A percentile compares a stretch with the other conserved stretches of the same genome.
Conservation (phyloP, 2,329 filamentous ascomycete genomes). For the Xylariomycetidae sp. region DNA sequence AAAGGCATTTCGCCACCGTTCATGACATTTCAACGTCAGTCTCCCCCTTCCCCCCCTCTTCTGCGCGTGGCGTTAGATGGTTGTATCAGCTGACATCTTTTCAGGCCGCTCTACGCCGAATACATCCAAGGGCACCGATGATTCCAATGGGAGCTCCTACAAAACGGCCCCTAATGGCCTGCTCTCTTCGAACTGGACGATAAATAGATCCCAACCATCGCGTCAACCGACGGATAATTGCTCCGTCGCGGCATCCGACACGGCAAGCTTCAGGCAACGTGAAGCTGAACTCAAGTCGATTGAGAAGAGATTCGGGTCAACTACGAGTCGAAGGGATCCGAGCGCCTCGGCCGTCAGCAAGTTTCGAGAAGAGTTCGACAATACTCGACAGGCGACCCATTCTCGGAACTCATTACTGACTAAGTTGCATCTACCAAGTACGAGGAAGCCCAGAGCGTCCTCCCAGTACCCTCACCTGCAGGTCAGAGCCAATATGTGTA, state of each 20-base stretch:
- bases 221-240: conserved; percentile 11
- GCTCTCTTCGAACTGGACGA: conserved; percentile 10
- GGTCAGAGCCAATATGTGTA: no score
- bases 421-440: conserved; percentile 30
- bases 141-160: conserved; percentile 23
- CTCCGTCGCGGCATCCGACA: conserved; percentile 27
- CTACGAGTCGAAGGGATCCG: conserved; percentile 24
- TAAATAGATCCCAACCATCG: conserved; percentile 2
- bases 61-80: no score
- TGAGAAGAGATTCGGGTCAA: conserved; percentile 34
- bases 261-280: conserved; percentile 31
- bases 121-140: conserved; percentile 12
- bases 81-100: not conserved
- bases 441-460: conserved; percentile 24
- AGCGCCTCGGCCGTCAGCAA: conserved; percentile 28
- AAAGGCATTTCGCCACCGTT: conserved; percentile 8
- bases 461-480: conserved; percentile 9
- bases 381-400: conserved; percentile 7
- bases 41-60: no score
- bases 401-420: conserved; percentile 28
- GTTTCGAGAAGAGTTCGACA: conserved; percentile 36
- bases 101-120: conserved; percentile 14
- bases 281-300: conserved; percentile 34
- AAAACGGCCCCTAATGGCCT: conserved; percentile 20
- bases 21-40: conserved; percentile 15